Base-by-base conservation (phyloP, 805 yeast species). In the Alloascoidea africana region DNA sequence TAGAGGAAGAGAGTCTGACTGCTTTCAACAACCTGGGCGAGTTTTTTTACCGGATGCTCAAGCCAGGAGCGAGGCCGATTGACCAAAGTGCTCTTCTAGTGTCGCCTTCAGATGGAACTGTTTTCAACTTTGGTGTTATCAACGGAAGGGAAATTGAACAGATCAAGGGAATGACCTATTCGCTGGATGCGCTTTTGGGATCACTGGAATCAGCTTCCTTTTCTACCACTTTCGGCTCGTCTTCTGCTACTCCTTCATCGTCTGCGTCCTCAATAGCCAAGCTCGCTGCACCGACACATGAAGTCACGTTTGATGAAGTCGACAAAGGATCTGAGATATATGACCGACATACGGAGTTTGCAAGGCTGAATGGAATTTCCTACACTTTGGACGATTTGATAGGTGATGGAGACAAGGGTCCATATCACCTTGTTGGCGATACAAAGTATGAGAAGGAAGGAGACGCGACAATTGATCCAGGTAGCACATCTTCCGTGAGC, bases 151-250 rank as follows among this genome's bases (percentile, higher is more conserved):
- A 23, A 23, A 85, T 91, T 42, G 97, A 91, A 56, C 97, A 89
- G 56, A 97, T 91, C 32, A 91, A 91, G 60, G 99, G 98, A 4
- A 73, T 91, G 73, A 84, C 93, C 1, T 91, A 91, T 55, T 77
- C 94, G 2, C 68, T 91, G 11, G 89, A 83, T 46, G 87, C 93
- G 5, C 70, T 91, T 39, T 66, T 91, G 35, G 99, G 99, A 23
- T 23, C 30, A 8, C 30, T 23, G 8, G 30, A 23, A 8, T 8
- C 30, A 23, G 30, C 30, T 23, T n/a, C 30, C 8, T n/a, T n/a
- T n/a, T n/a, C n/a, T n/a, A n/a, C n/a, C n/a, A n/a, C n/a, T n/a
- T n/a, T n/a, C n/a, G n/a, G n/a, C n/a, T n/a, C n/a, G n/a, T n/a
- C n/a, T n/a, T n/a, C n/a, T n/a, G n/a, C n/a, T n/a, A n/a, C n/a